These are phyloP conservation scores for Starmerella apis DNA, from an alignment of 805 yeast genomes.

Conservation along the genomic window DNA sequence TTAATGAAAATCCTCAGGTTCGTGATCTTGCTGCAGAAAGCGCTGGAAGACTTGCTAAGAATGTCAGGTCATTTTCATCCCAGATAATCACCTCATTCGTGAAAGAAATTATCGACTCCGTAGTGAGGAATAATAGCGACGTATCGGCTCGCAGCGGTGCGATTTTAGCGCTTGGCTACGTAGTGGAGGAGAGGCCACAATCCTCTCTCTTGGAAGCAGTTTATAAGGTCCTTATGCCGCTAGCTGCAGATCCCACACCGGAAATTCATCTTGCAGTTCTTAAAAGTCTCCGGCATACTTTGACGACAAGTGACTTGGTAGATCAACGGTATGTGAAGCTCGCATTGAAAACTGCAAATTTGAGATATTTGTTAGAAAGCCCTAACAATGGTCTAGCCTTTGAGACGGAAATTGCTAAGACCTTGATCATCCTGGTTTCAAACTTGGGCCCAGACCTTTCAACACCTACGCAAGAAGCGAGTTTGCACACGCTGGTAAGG, in stretches of 20 bases:
- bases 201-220: slow-evolving; percentile 12
- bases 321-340: slow-evolving; percentile 38
- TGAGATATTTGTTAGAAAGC: slow-evolving; percentile 38
- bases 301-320: slow-evolving; percentile 46
- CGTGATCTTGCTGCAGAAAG: slow-evolving; percentile 45
- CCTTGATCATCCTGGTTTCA: slow-evolving; percentile 33
- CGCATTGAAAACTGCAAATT: slow-evolving; percentile 36
- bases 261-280: slow-evolving; percentile 66
- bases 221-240: slow-evolving; percentile 35
- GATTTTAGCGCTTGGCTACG: slow-evolving; percentile 41
- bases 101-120: slow-evolving; percentile 48
- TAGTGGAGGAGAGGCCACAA: slow-evolving; percentile 32
- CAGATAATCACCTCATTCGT: slow-evolving; percentile 32
- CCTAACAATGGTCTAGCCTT: slow-evolving; percentile 41
- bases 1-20: slow-evolving; percentile 35
- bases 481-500: slow-evolving; percentile 22
- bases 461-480: slow-evolving; percentile 23
- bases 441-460: slow-evolving; percentile 44
- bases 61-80: slow-evolving; percentile 17
- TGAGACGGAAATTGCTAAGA: slow-evolving; percentile 40
- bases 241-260: slow-evolving; percentile 75
- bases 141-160: slow-evolving; percentile 56
- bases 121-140: slow-evolving; percentile 48
- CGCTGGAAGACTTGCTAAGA: slow-evolving; percentile 42
- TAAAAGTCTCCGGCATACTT: slow-evolving; percentile 44